phyloP scores from a whole-genome alignment of 306 rosid genomes.

The Begonia fuchsioides region DNA sequence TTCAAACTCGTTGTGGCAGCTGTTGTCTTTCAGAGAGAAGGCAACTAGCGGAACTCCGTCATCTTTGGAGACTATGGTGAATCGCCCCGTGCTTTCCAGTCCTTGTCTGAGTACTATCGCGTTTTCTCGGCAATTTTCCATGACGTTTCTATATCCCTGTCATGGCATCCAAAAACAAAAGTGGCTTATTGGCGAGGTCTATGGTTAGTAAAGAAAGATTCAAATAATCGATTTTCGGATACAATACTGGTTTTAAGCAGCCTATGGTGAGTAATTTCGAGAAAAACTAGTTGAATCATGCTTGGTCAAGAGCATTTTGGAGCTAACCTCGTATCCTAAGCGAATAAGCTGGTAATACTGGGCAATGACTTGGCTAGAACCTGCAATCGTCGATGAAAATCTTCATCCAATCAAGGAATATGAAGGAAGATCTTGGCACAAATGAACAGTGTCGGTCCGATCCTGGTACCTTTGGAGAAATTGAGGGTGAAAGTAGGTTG shows the following conservation, averaged over 20 bases:
- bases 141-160: slow-evolving; percentile 36
- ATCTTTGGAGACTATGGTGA: slow-evolving; percentile 20
- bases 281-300: too few species aligned
- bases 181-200: background rate
- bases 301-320: too few species aligned
- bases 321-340: slow-evolving; percentile 36
- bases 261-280: too few species aligned
- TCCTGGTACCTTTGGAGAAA: slow-evolving; percentile 16
- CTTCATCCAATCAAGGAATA: background rate
- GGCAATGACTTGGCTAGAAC: slow-evolving; percentile 55
- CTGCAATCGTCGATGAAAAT: slow-evolving; percentile 11
- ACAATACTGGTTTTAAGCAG: too few species aligned
- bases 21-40: slow-evolving; percentile 16
- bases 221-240: too few species aligned
- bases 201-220: background rate
- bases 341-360: slow-evolving; percentile 55
- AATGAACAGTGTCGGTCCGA: too few species aligned
- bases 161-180: background rate
- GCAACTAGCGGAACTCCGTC: slow-evolving; percentile 24
- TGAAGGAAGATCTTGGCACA: background rate
- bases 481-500: slow-evolving; percentile 28
- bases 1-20: slow-evolving; percentile 24
- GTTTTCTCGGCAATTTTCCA: slow-evolving; percentile 35
- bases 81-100: slow-evolving; percentile 11
- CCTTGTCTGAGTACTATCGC: slow-evolving; percentile 17